A percentile compares a stretch with the other conserved stretches of the same genome.
Evolutionary conservation across 352 stramenopile species (phyloP).

Genomic region (Phytophthora palmivora): DNA sequence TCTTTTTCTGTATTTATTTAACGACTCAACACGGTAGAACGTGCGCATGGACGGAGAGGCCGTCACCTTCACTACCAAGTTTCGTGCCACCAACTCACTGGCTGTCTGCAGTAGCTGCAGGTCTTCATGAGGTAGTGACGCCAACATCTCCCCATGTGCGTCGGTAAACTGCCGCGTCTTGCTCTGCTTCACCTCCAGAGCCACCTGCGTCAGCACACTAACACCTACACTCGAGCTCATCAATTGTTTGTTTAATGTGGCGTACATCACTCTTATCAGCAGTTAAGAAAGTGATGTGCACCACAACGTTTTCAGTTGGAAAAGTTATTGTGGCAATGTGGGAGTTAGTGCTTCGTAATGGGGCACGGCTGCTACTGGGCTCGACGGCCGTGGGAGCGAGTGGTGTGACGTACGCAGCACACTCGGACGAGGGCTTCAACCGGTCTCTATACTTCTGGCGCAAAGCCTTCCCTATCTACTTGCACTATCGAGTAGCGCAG

Average conservation of each 20-base stretch:
- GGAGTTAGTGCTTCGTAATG: conserved; percentile 65
- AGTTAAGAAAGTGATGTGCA: no score
- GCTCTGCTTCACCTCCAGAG: conserved; percentile 51
- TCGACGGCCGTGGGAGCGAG: conserved; percentile 53
- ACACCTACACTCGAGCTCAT: conserved; percentile 39
- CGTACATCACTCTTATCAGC: no score
- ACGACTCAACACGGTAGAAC: conserved; percentile 77
- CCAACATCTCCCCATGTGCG: conserved; percentile 58
- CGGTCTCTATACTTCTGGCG: conserved; percentile 88
- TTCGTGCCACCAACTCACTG: conserved; percentile 60
- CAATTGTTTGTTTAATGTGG: no score
- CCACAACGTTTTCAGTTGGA: no score
- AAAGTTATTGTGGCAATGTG: no score
- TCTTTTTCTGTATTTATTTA: conserved; percentile 56
- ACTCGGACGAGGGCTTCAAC: conserved; percentile 82
- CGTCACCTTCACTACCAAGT: conserved; percentile 53
- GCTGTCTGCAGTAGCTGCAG: conserved; percentile 59
- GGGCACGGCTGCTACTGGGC: conserved; percentile 62
- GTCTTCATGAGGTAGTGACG: conserved; percentile 43
- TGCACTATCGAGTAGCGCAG: conserved; percentile 81
- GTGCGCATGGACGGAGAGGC: conserved; percentile 50
- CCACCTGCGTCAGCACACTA: conserved; percentile 54
- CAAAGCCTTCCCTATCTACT: conserved; percentile 88
- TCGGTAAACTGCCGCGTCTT: conserved; percentile 35
- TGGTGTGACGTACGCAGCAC: conserved; percentile 62